These are phyloP conservation scores for Phytophthora meadii DNA, from an alignment of 352 stramenopile genomes.

Conservation along the genomic window DNA sequence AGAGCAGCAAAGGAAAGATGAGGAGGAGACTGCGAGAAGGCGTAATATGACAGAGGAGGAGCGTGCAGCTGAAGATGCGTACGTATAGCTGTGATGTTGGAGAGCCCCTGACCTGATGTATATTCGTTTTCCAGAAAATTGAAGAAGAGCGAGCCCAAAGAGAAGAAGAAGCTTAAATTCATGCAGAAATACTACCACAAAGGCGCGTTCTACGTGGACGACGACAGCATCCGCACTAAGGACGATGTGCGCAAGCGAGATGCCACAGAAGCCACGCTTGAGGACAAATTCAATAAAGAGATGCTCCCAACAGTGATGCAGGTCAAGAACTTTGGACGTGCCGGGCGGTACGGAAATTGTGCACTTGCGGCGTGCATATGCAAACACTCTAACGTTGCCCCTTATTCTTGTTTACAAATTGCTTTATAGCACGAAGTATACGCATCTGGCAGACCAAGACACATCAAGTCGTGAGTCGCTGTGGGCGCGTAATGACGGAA, in stretches of 20 bases:
- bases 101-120: not conserved
- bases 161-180: conserved; percentile 93
- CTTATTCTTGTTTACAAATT: conserved; percentile 26
- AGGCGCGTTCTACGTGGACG: conserved; percentile 98
- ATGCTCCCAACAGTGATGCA: conserved; percentile 96
- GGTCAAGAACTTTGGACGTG: conserved; percentile 98
- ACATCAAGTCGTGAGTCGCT: conserved; percentile 89
- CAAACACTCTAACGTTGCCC: conserved; percentile 15
- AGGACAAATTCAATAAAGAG: conserved; percentile 95
- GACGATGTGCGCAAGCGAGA: conserved; percentile 93
- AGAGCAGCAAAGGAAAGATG: conserved; percentile 83
- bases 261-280: conserved; percentile 87
- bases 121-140: conserved; percentile 59
- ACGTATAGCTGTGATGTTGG: conserved; percentile 24
- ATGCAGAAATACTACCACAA: conserved; percentile 99
- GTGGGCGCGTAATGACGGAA: conserved; percentile 80
- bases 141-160: conserved; percentile 81
- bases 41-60: conserved; percentile 98
- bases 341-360: conserved; percentile 78
- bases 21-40: conserved; percentile 85
- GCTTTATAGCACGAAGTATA: conserved; percentile 94
- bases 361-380: conserved; percentile 8
- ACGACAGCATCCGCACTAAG: conserved; percentile 89
- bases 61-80: conserved; percentile 91
- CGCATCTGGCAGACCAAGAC: conserved; percentile 98